Base-by-base conservation (phyloP, 164 flowering plant species). In the Saururus chinensis region DNA sequence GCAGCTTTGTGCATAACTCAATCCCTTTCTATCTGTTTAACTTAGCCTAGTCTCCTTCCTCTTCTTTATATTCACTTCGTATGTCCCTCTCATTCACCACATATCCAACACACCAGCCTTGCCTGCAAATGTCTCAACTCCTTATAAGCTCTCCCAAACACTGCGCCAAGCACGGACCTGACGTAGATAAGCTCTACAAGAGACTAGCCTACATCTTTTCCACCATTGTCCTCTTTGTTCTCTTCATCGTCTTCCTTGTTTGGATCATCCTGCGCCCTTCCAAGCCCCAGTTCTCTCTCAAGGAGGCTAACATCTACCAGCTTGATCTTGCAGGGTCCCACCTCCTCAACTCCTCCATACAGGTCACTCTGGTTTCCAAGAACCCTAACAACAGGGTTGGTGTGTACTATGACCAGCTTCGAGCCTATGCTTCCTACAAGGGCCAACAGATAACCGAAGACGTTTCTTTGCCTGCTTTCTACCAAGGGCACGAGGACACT, bases 281-380 rank as follows among this genome's bases (percentile, higher is more conserved):
- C 63, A 75, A 75, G 66, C 75, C 78, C 24, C 51, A 71, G 24
- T 75, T 75, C 68, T 64, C 51, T 40, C 70, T 71, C 42, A 68
- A 63, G 61, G 63, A 71, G 40, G 64, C 68, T 60, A 68, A 68
- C 49, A 45, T 75, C 53, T 75, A 68, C 61, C 73, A 71, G 58
- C 65, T 75, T 52, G 71, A 68, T 20, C 66, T 71, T 67, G 63
- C 75, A 13, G 56, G 35, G 2, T 49, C 72, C 22, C 66, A 68
- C 35, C 70, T 75, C 41, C 75, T 71, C 61, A 68, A 65, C 71
- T 71, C 78, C 19, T 66, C 75, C 60, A 68, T 71, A 19, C 78
- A 75, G 51, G 54, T 68, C 63, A 68, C 78, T 40, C 42, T 75
- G 21, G 59, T 75, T 19, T 56, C 73, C 55, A 71, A 68, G 19